A percentile compares a stretch with the other conserved stretches of the same genome.
Evolutionary conservation across 306 rosid species (phyloP).

Genomic region (Astragalus glycyphyllos): DNA sequence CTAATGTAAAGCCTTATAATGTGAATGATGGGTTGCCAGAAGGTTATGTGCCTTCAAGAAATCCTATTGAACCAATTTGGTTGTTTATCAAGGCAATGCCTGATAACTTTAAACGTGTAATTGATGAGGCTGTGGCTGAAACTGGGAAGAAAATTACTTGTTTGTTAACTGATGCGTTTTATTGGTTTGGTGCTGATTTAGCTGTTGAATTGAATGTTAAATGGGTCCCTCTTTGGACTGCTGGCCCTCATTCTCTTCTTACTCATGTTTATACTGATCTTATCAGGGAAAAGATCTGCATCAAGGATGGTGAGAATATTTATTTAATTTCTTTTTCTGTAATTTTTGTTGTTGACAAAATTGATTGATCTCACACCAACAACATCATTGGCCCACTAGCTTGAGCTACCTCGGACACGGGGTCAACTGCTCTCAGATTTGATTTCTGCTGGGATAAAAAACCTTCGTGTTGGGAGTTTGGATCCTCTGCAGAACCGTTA

Average conservation of each 20-base stretch:
- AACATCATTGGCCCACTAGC: too few species aligned
- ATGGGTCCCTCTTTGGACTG: constrained; percentile 88
- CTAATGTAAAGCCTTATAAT: constrained; percentile 46
- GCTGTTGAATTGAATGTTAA: constrained; percentile 54
- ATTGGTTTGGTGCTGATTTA: constrained; percentile 65
- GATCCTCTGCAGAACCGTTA: too few species aligned
- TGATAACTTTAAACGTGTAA: constrained; percentile 41
- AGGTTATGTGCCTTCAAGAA: constrained; percentile 36
- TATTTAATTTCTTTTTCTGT: too few species aligned
- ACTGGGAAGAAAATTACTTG: constrained; percentile 54
- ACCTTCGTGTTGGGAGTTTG: too few species aligned
- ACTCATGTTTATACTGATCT: constrained; percentile 48
- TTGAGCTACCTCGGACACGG: too few species aligned
- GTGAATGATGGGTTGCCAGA: constrained; percentile 69
- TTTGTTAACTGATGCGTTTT: constrained; percentile 69
- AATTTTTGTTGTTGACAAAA: background rate
- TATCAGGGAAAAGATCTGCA: constrained; percentile 43
- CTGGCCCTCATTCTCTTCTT: constrained; percentile 65
- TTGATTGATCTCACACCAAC: too few species aligned
- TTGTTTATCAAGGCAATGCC: constrained; percentile 54
- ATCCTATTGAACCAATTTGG: constrained; percentile 38
- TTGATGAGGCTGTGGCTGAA: constrained; percentile 47
- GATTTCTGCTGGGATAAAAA: too few species aligned
- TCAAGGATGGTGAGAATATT: constrained; percentile 16
- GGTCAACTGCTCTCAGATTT: too few species aligned